A percentile compares a stretch with the other conserved stretches of the same genome.
phyloP scores from a whole-genome alignment of 2,329 filamentous ascomycete species.

The Ophiostoma angusticollis region DNA sequence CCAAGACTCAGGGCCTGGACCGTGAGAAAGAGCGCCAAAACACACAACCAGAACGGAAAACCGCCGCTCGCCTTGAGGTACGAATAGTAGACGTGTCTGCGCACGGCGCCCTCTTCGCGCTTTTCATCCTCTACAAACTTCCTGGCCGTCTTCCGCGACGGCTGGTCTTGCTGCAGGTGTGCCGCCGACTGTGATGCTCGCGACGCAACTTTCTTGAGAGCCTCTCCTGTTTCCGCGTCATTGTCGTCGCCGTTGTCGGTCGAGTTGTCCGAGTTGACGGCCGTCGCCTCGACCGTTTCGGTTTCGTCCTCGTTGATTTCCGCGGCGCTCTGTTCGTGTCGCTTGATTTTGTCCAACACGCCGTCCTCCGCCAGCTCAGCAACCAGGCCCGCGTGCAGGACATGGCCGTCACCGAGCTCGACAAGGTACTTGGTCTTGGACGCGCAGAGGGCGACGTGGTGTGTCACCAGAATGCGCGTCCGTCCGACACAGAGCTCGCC shows the following conservation, averaged over 20 bases:
- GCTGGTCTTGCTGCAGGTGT: no score
- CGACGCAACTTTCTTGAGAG: constrained; percentile 10
- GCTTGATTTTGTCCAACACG: constrained; percentile 43
- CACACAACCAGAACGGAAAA: constrained; percentile 43
- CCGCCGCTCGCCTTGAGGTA: constrained; percentile 59
- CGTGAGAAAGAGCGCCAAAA: constrained; percentile 38
- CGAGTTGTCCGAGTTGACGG: constrained; percentile 37
- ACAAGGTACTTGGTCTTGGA: constrained; percentile 62
- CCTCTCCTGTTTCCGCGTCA: constrained; percentile 34
- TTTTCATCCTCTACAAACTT: constrained; percentile 68
- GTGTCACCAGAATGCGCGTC: constrained; percentile 68
- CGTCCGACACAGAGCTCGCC: constrained; percentile 56
- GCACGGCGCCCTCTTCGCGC: constrained; percentile 58
- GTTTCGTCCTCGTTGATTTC: constrained; percentile 36
- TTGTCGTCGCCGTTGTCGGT: constrained; percentile 18
- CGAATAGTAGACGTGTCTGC: constrained; percentile 49
- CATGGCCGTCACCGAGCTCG: constrained; percentile 55
- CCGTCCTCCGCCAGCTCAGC: constrained; percentile 50
- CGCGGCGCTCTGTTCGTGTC: constrained; percentile 34
- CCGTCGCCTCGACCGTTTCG: constrained; percentile 28
- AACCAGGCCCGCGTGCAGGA: constrained; percentile 50
- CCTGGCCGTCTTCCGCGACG: constrained; percentile 32
- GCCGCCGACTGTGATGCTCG: constrained; percentile 5
- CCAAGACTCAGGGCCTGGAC: constrained; percentile 43
- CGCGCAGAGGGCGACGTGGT: constrained; percentile 61